These are phyloP conservation scores for Arthrobotrys megalospora DNA, from an alignment of 2,329 filamentous ascomycete genomes.

Conservation along the genomic window DNA sequence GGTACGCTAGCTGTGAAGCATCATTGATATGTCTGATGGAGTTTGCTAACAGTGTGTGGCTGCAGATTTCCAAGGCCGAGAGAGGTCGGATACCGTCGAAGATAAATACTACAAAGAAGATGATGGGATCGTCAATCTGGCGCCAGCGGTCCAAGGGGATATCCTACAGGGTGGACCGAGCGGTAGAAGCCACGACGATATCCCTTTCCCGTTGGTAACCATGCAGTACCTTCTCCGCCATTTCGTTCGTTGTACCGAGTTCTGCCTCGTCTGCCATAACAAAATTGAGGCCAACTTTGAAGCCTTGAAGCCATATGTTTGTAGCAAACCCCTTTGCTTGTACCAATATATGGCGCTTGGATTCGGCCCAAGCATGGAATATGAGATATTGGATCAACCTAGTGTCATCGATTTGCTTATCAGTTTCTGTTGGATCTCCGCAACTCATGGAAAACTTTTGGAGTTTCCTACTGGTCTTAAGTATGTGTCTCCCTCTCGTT, in stretches of 20 bases:
- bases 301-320: constrained; percentile 84
- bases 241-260: constrained; percentile 85
- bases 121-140: constrained; percentile 22
- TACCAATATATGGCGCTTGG: constrained; percentile 92
- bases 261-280: constrained; percentile 87
- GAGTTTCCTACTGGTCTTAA: constrained; percentile 74
- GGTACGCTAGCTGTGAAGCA: constrained; percentile 64
- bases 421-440: constrained; percentile 81
- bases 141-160: constrained; percentile 38
- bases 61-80: constrained; percentile 63
- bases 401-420: constrained; percentile 87
- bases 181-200: constrained; percentile 63
- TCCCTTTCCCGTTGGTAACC: constrained; percentile 73
- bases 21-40: neutral
- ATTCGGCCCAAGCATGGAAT: constrained; percentile 86
- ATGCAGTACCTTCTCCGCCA: constrained; percentile 78
- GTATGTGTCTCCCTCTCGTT: constrained; percentile 66
- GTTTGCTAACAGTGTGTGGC: constrained; percentile 9
- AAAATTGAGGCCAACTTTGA: constrained; percentile 77
- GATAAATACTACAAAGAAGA: constrained; percentile 67
- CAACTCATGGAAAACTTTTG: constrained; percentile 68
- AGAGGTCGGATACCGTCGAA: constrained; percentile 64
- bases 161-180: constrained; percentile 5
- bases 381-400: constrained; percentile 84
- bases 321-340: constrained; percentile 80